These are phyloP conservation scores for Claviceps cyperi DNA, from an alignment of 2,329 filamentous ascomycete genomes.

Conservation along the genomic window DNA sequence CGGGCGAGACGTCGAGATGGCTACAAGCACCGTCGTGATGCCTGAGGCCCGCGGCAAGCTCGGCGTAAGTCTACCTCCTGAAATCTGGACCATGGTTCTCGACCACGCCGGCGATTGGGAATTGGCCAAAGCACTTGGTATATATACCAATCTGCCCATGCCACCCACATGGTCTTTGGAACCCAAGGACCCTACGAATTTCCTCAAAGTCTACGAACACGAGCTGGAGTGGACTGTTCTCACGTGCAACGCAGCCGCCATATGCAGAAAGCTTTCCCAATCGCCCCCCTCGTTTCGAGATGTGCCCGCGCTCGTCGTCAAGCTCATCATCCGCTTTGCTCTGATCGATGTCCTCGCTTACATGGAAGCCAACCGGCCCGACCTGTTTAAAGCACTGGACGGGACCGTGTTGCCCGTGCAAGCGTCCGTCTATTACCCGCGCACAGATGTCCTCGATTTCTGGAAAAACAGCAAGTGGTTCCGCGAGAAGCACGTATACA, in stretches of 20 bases:
- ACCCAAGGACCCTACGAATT: slow-evolving; percentile 45
- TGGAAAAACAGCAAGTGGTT: slow-evolving; percentile 78
- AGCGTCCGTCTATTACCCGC: slow-evolving; percentile 74
- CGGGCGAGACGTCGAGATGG: slow-evolving; percentile 52
- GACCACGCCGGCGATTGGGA: slow-evolving; percentile 85
- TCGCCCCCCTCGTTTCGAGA: slow-evolving; percentile 56
- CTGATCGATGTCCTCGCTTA: slow-evolving; percentile 65
- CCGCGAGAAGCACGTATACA: slow-evolving; percentile 67
- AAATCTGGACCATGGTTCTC: slow-evolving; percentile 81
- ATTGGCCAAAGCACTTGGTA: slow-evolving; percentile 62
- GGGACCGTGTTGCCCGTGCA: slow-evolving; percentile 77
- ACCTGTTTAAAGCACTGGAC: slow-evolving; percentile 78
- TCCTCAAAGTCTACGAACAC: slow-evolving; percentile 56
- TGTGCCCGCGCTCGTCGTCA: slow-evolving; percentile 68
- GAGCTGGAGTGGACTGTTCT: slow-evolving; percentile 79
- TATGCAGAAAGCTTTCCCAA: slow-evolving; percentile 59
- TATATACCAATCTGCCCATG: slow-evolving; percentile 63
- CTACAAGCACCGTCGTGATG: slow-evolving; percentile 24
- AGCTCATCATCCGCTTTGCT: slow-evolving; percentile 83
- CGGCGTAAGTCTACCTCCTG: slow-evolving; percentile 51
- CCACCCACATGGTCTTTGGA: slow-evolving; percentile 54
- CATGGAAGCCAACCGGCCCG: slow-evolving; percentile 43
- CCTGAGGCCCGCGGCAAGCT: slow-evolving; percentile 18
- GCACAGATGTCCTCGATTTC: slow-evolving; percentile 75
- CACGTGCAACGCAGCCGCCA: slow-evolving; percentile 51